Base-by-base conservation (phyloP, 139 green algal species). In the Chlamydomonas schloesseri region DNA sequence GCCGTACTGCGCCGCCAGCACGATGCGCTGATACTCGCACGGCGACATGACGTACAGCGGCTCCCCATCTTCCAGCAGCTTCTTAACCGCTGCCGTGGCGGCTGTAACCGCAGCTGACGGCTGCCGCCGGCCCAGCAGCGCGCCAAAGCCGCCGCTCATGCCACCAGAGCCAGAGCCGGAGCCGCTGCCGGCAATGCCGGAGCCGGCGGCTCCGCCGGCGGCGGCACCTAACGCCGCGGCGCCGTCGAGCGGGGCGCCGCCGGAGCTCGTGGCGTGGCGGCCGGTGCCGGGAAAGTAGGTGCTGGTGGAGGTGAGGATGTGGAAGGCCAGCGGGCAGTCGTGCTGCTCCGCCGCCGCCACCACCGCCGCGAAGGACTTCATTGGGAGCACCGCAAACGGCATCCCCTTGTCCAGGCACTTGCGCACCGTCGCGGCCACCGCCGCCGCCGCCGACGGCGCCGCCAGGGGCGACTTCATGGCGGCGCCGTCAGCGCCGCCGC, bases 361-460 rank as follows among this genome's bases (percentile, higher is more conserved):
- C 6, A 74, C 47, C 17, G 64, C 62, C 2, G 64, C 78, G 13
- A 68, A 84, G 13, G 65, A 36, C 64, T 74, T 50, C 10, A 26
- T 10, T 2, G 60, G 18, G 14, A 84, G 74, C 42, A 37, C 78
- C 5, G 78, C 78, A 37, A 84, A 74, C 10, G 78, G 42, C 18
- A 84, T 3, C 29, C 78, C 78, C 64, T 84, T 84, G 37, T 84
- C 62, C 78, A 84, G 55, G 65, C 78, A 84, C 24, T 33, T 65
- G 46, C n/a, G 21, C 64, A 74, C 78, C 28, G 50, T 24, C 0
- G 42, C 29, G 0, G 46, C 64, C 18, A n/a, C 53, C 29, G 78
- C 29, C 3, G 42, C 64, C 14, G 21, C 78, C 20, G 65, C 33
- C n/a, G 78, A 67, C 11, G 64, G 64, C 3, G 78, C 53, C 6